Evolutionary conservation across 768 basidiomycete species (phyloP).

Genomic region (Tremella mesenterica): DNA sequence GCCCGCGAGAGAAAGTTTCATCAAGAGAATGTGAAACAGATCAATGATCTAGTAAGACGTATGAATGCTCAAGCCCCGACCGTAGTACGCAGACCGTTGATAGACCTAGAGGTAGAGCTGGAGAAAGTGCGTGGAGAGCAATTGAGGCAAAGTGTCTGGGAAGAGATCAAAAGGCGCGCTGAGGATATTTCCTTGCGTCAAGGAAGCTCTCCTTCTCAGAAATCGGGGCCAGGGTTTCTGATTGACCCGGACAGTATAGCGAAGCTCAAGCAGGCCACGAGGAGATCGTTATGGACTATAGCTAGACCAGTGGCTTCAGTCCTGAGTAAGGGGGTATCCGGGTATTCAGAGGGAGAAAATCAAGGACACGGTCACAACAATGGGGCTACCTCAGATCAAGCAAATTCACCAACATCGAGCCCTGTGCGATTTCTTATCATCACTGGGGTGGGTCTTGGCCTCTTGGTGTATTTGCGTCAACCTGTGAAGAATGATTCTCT

Average conservation of each 20-base stretch:
- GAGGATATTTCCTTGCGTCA: slow-evolving; percentile 9
- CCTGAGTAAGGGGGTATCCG: slow-evolving; percentile 19
- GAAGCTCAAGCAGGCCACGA: slow-evolving; percentile 14
- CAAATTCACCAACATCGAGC: background rate
- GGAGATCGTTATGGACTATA: slow-evolving; percentile 29
- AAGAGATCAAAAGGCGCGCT: slow-evolving; percentile 25
- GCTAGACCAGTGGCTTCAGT: slow-evolving; percentile 21
- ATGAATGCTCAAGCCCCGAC: slow-evolving; percentile 76
- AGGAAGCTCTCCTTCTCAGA: background rate
- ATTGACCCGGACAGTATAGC: slow-evolving; percentile 14
- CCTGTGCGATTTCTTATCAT: slow-evolving; percentile 12
- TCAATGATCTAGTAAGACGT: slow-evolving; percentile 66
- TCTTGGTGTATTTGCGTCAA: slow-evolving; percentile 11
- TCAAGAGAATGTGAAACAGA: slow-evolving; percentile 57
- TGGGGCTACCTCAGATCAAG: background rate
- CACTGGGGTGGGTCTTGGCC: slow-evolving; percentile 24
- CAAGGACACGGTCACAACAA: background rate
- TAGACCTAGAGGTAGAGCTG: slow-evolving; percentile 56
- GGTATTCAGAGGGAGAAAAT: slow-evolving; percentile 1
- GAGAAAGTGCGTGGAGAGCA: slow-evolving; percentile 20
- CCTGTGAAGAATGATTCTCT: slow-evolving; percentile 23
- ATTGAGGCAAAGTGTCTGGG: slow-evolving; percentile 22
- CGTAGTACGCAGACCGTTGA: slow-evolving; percentile 59
- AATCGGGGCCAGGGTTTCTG: background rate
- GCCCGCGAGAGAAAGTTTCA: slow-evolving; percentile 60